phyloP scores from a whole-genome alignment of 345 rosid species.

The Brassica cretica region DNA sequence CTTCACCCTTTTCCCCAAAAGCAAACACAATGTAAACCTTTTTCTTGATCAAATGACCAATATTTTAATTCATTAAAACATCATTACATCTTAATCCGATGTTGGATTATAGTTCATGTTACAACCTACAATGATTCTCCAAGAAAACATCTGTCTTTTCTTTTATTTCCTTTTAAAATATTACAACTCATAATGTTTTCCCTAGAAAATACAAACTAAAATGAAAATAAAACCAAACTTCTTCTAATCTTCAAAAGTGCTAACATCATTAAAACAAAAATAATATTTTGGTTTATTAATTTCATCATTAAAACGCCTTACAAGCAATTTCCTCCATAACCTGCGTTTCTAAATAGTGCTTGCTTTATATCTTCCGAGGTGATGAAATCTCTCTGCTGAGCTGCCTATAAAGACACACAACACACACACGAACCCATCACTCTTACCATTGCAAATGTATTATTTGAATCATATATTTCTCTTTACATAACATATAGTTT shows the following conservation, averaged over 20 bases:
- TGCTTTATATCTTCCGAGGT: slow-evolving; percentile 85
- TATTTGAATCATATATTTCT: background rate
- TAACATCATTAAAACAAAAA: slow-evolving; percentile 22
- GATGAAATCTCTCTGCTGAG: slow-evolving; percentile 51
- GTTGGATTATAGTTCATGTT: background rate
- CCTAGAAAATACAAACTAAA: slow-evolving; percentile 13
- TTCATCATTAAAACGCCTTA: slow-evolving; percentile 15
- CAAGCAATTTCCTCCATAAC: slow-evolving; percentile 92
- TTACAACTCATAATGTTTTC: slow-evolving; percentile 28
- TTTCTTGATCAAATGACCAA: background rate
- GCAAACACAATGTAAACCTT: background rate
- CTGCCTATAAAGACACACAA: slow-evolving; percentile 38
- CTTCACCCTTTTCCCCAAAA: background rate
- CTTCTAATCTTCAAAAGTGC: slow-evolving; percentile 4
- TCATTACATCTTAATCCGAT: slow-evolving; percentile 9
- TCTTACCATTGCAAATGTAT: background rate
- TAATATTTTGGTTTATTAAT: slow-evolving; percentile 9
- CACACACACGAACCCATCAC: slow-evolving; percentile 3
- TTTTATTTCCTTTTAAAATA: background rate
- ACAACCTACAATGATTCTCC: background rate
- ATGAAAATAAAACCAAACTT: slow-evolving; percentile 17
- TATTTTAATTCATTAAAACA: background rate
- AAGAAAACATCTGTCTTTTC: slow-evolving; percentile 8
- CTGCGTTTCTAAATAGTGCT: slow-evolving; percentile 82
- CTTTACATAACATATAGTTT: background rate